Evolutionary conservation across 805 yeast species (phyloP).

Genomic region (Candida pseudofarinosa): DNA sequence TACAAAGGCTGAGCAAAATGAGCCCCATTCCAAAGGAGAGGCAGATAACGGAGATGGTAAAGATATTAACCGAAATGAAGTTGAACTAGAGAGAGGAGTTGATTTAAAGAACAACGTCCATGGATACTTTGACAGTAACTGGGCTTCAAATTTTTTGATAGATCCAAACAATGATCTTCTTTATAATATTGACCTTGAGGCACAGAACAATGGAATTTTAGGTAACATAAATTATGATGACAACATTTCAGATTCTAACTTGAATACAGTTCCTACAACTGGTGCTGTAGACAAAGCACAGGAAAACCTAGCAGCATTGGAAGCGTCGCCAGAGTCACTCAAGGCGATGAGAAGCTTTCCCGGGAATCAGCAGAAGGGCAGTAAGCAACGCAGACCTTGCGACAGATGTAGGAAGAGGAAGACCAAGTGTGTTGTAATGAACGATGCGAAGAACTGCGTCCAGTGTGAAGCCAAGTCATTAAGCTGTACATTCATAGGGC

Average conservation of each 20-base stretch:
- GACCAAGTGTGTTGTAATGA: constrained; percentile 69
- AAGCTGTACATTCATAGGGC: constrained; percentile 71
- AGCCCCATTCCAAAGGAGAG: background rate
- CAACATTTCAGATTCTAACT: background rate
- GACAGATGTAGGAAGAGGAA: constrained; percentile 81
- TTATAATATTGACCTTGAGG: constrained; percentile 29
- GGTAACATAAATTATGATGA: background rate
- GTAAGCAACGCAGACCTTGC: constrained; percentile 62
- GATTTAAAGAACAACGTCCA: background rate
- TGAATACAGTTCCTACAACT: background rate
- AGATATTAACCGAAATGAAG: background rate
- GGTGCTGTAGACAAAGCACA: background rate
- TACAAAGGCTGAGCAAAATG: background rate
- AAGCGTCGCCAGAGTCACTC: background rate
- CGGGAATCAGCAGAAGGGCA: constrained; percentile 2
- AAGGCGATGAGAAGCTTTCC: constrained; percentile 3
- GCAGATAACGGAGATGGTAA: background rate
- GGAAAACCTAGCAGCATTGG: background rate
- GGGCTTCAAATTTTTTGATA: constrained; percentile 33
- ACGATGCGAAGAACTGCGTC: constrained; percentile 61
- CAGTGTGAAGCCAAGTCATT: constrained; percentile 73
- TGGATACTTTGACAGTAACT: constrained; percentile 21
- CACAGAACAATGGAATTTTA: background rate
- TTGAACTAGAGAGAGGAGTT: background rate
- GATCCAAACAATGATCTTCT: constrained; percentile 28